phyloP scores from a whole-genome alignment of 2,329 filamentous ascomycete species.

The Pseudocercospora pini-densiflorae region DNA sequence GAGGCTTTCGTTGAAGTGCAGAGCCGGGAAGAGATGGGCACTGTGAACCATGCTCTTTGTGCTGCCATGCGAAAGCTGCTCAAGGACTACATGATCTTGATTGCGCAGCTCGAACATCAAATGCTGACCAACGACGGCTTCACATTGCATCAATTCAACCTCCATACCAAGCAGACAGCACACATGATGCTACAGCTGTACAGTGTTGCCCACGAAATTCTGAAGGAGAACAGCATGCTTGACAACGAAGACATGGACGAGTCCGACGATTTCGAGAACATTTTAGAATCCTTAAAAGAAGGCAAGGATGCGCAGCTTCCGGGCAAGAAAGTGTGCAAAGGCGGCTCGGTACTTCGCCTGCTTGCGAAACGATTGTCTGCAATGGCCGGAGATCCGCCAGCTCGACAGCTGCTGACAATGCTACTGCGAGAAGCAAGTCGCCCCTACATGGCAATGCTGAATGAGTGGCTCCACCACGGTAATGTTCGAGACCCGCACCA shows the following conservation, averaged over 20 bases:
- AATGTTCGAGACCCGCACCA: slow-evolving; percentile 92
- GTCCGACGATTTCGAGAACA: slow-evolving; percentile 85
- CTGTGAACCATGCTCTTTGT: slow-evolving; percentile 93
- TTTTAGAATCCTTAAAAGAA: slow-evolving; percentile 85
- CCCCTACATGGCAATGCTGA: slow-evolving; percentile 97
- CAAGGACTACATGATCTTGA: slow-evolving; percentile 90
- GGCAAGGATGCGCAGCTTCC: slow-evolving; percentile 83
- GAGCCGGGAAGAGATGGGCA: slow-evolving; percentile 88
- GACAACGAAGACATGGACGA: slow-evolving; percentile 72
- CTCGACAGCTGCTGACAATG: slow-evolving; percentile 78
- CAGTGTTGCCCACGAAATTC: slow-evolving; percentile 80
- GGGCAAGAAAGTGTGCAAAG: slow-evolving; percentile 91
- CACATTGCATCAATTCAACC: slow-evolving; percentile 88
- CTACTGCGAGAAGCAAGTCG: slow-evolving; percentile 85
- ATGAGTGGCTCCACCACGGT: slow-evolving; percentile 97
- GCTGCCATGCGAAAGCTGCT: slow-evolving; percentile 90
- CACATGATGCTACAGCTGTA: slow-evolving; percentile 94
- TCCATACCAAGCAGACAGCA: slow-evolving; percentile 86
- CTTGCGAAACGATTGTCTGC: slow-evolving; percentile 83
- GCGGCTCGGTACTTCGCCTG: slow-evolving; percentile 89
- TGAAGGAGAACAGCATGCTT: slow-evolving; percentile 84
- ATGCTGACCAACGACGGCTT: slow-evolving; percentile 87
- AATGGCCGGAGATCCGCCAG: slow-evolving; percentile 92
- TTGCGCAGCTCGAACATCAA: slow-evolving; percentile 92
- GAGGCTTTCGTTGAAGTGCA: slow-evolving; percentile 95